phyloP scores from a whole-genome alignment of 2,329 filamentous ascomycete species.

The Fusarium guadeloupense region DNA sequence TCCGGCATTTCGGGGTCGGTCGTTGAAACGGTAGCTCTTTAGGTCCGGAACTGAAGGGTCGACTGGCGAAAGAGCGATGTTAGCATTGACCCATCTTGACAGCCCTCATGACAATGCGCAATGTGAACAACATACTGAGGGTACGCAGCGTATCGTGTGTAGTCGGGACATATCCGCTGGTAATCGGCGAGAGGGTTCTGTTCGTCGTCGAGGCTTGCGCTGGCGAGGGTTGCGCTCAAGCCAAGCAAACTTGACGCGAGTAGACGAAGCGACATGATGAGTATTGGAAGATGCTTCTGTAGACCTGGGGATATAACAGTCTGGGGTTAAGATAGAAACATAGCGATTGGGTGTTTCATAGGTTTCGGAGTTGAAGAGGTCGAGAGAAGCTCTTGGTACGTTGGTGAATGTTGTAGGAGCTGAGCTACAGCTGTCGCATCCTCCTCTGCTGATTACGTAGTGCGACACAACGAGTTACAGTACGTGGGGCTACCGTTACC shows the following conservation, averaged over 20 bases:
- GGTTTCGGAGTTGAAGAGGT: background rate
- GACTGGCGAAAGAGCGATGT: conserved; percentile 58
- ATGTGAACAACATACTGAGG: conserved; percentile 48
- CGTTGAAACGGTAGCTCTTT: conserved; percentile 86
- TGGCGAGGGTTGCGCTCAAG: conserved; percentile 35
- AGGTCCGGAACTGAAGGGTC: conserved; percentile 81
- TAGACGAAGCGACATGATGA: conserved; percentile 42
- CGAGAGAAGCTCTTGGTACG: background rate
- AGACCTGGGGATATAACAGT: no score
- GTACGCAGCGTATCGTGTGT: conserved; percentile 51
- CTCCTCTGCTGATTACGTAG: conserved; percentile 32
- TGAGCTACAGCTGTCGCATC: conserved; percentile 24
- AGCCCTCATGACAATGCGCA: background rate
- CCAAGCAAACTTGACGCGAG: conserved; percentile 43
- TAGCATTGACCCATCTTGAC: background rate
- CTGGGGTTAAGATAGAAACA: background rate
- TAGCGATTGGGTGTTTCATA: background rate
- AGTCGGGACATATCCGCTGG: conserved; percentile 52
- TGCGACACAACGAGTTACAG: background rate
- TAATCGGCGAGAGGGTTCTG: conserved; percentile 42
- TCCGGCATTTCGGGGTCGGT: conserved; percentile 82
- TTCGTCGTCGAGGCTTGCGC: conserved; percentile 27
- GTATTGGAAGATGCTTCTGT: background rate
- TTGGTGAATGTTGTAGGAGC: conserved; percentile 1
- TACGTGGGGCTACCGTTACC: conserved; percentile 18